phyloP scores from a whole-genome alignment of 257 asterid species.

The Paraleonurus japonicus region DNA sequence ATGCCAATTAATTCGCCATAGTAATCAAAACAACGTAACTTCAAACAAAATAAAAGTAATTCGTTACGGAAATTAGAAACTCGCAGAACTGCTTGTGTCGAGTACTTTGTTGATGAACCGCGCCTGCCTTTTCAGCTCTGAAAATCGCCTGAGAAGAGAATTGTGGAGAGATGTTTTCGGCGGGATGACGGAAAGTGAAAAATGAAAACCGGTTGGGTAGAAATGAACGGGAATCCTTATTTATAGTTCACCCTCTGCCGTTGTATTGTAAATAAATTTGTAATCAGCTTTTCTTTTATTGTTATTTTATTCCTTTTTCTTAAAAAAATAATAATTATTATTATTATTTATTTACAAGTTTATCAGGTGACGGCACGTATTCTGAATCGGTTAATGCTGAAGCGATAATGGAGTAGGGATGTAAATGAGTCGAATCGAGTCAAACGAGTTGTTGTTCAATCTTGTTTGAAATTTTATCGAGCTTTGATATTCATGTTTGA shows the following conservation, averaged over 20 bases:
- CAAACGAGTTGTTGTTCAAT: too few species aligned
- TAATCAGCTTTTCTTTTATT: neutral
- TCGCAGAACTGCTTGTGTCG: neutral
- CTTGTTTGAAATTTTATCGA: too few species aligned
- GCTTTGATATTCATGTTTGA: too few species aligned
- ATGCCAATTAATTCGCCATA: neutral
- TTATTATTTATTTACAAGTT: neutral
- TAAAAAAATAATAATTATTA: too few species aligned
- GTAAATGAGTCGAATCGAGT: too few species aligned
- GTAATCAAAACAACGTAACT: neutral
- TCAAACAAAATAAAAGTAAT: neutral
- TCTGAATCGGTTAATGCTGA: too few species aligned
- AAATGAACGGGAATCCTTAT: constrained; percentile 19
- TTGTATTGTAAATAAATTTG: too few species aligned
- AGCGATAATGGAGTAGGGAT: too few species aligned
- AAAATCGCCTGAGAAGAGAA: constrained; percentile 1
- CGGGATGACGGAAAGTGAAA: constrained; percentile 8
- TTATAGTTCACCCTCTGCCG: constrained; percentile 22
- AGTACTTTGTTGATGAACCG: constrained; percentile 9
- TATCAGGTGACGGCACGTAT: neutral
- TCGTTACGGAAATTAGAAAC: neutral
- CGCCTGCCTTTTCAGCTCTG: constrained; percentile 2
- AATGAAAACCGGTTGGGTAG: constrained; percentile 10
- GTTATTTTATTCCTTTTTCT: neutral
- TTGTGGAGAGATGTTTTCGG: constrained; percentile 17